phyloP scores from a whole-genome alignment of 495 filamentous ascomycete species.

The Trichoderma gamsii region DNA sequence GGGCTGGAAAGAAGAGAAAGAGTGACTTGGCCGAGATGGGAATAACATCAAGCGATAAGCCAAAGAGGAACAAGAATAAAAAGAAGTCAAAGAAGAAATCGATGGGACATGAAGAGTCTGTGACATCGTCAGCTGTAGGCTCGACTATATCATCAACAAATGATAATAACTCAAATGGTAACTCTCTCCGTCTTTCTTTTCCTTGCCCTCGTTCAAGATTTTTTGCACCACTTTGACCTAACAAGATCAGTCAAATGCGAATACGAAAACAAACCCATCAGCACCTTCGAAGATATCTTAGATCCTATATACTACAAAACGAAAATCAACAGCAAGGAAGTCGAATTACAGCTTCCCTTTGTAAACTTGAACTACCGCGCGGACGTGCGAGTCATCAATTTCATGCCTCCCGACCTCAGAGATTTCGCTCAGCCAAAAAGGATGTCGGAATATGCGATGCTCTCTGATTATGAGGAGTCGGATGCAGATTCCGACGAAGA shows the following conservation, averaged over 20 bases:
- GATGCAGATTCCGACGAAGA: slow-evolving; percentile 29
- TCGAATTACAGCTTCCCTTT: slow-evolving; percentile 53
- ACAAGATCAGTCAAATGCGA: slow-evolving; percentile 39
- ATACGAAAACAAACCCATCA: slow-evolving; percentile 34
- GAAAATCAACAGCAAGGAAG: slow-evolving; percentile 30
- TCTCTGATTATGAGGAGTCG: slow-evolving; percentile 39
- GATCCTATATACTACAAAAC: slow-evolving; percentile 34
- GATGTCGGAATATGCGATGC: slow-evolving; percentile 38
- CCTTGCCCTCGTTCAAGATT: neutral
- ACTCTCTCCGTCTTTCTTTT: neutral
- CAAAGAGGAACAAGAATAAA: slow-evolving; percentile 22
- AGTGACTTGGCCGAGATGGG: slow-evolving; percentile 5
- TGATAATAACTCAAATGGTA: neutral
- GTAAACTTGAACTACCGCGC: slow-evolving; percentile 65
- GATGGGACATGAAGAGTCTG: neutral
- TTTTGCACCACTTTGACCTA: neutral
- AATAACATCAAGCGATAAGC: neutral
- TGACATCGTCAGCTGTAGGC: neutral
- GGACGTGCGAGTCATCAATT: slow-evolving; percentile 72
- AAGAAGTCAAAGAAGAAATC: slow-evolving; percentile 20
- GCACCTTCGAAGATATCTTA: slow-evolving; percentile 45
- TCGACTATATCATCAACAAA: neutral
- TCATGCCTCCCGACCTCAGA: slow-evolving; percentile 62
- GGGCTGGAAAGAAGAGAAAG: slow-evolving; percentile 27
- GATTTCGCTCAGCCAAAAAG: slow-evolving; percentile 60